phyloP scores from a whole-genome alignment of 2,329 filamentous ascomycete genomes.

The Cordyceps sp. region DNA sequence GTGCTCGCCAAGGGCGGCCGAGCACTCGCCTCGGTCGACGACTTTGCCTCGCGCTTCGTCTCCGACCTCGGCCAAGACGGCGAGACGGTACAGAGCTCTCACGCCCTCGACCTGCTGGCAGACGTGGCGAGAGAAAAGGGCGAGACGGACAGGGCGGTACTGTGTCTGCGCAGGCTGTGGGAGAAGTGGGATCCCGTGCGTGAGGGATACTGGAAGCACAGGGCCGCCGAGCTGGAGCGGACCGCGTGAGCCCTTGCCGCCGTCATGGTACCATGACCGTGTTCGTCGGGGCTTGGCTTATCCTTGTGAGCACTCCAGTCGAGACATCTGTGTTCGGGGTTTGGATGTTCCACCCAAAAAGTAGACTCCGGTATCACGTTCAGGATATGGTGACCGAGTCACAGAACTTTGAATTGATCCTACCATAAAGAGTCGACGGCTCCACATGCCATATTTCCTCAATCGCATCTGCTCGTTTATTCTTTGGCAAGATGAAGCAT shows the following conservation, averaged over 20 bases:
- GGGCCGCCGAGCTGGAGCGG: conserved; percentile 11
- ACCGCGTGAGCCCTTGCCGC: not conserved
- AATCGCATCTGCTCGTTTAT: no score
- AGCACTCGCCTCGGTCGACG: conserved; percentile 24
- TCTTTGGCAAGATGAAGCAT: no score
- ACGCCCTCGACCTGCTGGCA: conserved; percentile 55
- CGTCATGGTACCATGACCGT: no score
- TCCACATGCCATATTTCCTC: no score
- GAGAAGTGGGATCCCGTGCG: conserved; percentile 84
- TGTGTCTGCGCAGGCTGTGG: conserved; percentile 57
- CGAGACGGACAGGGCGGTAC: conserved; percentile 43
- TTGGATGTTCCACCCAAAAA: no score
- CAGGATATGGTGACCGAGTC: no score
- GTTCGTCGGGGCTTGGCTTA: no score
- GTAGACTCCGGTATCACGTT: no score
- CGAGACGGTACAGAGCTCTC: conserved; percentile 42
- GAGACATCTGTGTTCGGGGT: no score
- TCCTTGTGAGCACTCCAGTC: no score
- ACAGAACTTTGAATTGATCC: no score
- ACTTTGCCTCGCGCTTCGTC: conserved; percentile 35
- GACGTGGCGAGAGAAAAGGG: conserved; percentile 46
- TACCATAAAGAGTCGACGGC: no score
- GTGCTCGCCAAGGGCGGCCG: conserved; percentile 52
- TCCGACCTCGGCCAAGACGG: conserved; percentile 25
- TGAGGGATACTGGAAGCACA: conserved; percentile 77